Evolutionary conservation across 176 grass and related monocot species (phyloP).

Genomic region (Aegilops speltoides): DNA sequence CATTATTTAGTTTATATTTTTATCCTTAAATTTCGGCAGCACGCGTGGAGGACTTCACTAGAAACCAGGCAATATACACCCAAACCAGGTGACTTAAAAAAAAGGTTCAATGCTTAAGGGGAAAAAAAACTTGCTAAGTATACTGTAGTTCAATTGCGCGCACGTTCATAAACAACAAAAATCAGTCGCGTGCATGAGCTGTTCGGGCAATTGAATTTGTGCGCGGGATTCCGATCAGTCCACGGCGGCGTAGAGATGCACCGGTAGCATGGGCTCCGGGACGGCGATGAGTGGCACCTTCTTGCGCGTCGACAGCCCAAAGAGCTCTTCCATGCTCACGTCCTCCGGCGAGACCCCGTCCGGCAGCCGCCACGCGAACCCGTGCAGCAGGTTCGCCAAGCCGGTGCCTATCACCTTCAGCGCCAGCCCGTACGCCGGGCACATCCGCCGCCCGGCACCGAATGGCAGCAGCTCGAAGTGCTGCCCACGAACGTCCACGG

Average conservation of each 20-base stretch:
- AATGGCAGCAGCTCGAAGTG: conserved; percentile 61
- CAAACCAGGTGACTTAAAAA: too few species aligned
- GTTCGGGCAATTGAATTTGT: too few species aligned
- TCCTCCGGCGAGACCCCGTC: conserved; percentile 32
- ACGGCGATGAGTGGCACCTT: conserved; percentile 46
- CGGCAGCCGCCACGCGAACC: conserved; percentile 50
- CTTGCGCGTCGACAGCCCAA: conserved; percentile 33
- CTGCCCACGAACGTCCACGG: conserved; percentile 40
- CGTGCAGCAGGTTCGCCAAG: conserved; percentile 50
- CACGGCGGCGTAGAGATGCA: conserved; percentile 19
- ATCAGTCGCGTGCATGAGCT: too few species aligned
- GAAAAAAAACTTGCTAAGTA: too few species aligned
- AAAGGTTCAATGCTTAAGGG: too few species aligned
- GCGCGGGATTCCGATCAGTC: background rate
- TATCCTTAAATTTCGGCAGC: too few species aligned
- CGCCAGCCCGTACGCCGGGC: conserved; percentile 48
- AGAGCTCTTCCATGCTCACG: conserved; percentile 28
- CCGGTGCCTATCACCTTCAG: conserved; percentile 48
- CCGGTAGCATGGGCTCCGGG: conserved; percentile 30
- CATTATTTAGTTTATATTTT: too few species aligned
- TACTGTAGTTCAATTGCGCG: too few species aligned
- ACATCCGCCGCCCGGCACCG: conserved; percentile 50
- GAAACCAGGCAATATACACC: too few species aligned
- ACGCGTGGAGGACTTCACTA: too few species aligned
- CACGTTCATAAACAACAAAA: too few species aligned